Evolutionary conservation across 192 early-diverging fungal species (phyloP).

Genomic region (Coemansia reversa): DNA sequence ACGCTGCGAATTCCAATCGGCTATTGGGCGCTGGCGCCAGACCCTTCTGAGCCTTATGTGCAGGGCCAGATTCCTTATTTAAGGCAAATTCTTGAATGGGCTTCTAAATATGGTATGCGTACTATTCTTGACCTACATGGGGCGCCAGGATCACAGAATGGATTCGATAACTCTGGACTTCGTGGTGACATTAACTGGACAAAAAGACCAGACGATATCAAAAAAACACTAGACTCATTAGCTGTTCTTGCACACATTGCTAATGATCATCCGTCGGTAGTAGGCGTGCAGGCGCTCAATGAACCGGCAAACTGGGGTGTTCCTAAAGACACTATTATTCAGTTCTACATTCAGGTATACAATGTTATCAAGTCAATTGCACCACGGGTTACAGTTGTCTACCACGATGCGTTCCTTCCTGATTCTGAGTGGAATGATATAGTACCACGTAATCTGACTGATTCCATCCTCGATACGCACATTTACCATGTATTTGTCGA

Average conservation of each 20-base stretch:
- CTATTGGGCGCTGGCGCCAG: conserved; percentile 65
- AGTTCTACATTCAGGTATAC: conserved; percentile 47
- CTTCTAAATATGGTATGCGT: conserved; percentile 61
- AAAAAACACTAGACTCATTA: conserved; percentile 31
- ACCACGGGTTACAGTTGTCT: conserved; percentile 23
- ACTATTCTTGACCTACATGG: conserved; percentile 71
- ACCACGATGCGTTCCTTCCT: conserved; percentile 54
- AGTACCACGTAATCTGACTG: conserved; percentile 32
- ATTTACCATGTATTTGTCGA: conserved; percentile 55
- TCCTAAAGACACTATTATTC: conserved; percentile 25
- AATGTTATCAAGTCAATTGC: conserved; percentile 29
- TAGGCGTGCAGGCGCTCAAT: conserved; percentile 50
- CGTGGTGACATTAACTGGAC: conserved; percentile 50
- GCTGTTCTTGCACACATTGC: conserved; percentile 33
- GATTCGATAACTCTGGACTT: conserved; percentile 56
- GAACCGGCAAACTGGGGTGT: conserved; percentile 57
- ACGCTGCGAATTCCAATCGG: conserved; percentile 69
- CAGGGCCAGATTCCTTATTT: conserved; percentile 59
- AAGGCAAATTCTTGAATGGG: conserved; percentile 60
- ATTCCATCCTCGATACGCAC: conserved; percentile 49
- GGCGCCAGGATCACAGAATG: conserved; percentile 73
- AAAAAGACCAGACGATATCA: conserved; percentile 27
- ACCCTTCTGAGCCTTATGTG: conserved; percentile 61
- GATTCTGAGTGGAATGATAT: conserved; percentile 35
- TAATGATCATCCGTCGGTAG: conserved; percentile 30